Conservation (phyloP, 2,329 filamentous ascomycete genomes). For the Penicillium sp. region DNA sequence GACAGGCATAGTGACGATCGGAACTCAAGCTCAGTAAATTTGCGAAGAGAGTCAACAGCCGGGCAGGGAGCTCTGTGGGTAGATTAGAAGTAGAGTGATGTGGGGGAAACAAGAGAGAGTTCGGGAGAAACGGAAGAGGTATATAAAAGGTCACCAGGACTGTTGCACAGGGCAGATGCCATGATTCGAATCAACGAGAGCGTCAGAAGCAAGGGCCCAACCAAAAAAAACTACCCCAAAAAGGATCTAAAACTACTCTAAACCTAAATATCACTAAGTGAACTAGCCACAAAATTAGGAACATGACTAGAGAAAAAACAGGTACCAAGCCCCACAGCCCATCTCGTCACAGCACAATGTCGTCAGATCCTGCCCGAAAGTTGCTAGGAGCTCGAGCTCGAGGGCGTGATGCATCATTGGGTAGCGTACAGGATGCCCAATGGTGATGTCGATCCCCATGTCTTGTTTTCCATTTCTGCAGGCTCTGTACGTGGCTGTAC, state of each 20-base stretch:
- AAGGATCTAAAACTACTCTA: not conserved
- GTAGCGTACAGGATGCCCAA: constrained; percentile 1
- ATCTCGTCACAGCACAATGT: constrained; percentile 8
- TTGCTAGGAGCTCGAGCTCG: not conserved
- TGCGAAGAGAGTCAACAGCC: not conserved
- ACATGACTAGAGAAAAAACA: not conserved
- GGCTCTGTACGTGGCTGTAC: too few relatives aligned
- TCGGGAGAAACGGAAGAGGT: constrained; percentile 2
- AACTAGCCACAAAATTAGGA: too few relatives aligned
- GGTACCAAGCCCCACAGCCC: constrained; percentile 7
- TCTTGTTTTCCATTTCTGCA: too few relatives aligned
- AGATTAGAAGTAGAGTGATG: not conserved
- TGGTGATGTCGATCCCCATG: not conserved
- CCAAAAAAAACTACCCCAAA: not conserved
- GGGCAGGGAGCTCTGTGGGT: not conserved
- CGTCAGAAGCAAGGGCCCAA: constrained; percentile 18
- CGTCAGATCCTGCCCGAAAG: constrained; percentile 12
- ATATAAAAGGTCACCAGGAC: constrained; percentile 14
- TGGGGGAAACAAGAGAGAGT: not conserved
- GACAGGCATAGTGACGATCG: constrained; percentile 45
- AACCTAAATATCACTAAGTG: not conserved
- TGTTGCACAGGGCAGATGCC: constrained; percentile 13
- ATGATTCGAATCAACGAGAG: constrained; percentile 6
- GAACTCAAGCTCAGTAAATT: not conserved
- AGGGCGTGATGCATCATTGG: constrained; percentile 9